A percentile compares a stretch with the other conserved stretches of the same genome.
These are phyloP conservation scores for Phtheirospermum japonicum DNA, from an alignment of 257 asterid genomes.

Conservation along the genomic window DNA sequence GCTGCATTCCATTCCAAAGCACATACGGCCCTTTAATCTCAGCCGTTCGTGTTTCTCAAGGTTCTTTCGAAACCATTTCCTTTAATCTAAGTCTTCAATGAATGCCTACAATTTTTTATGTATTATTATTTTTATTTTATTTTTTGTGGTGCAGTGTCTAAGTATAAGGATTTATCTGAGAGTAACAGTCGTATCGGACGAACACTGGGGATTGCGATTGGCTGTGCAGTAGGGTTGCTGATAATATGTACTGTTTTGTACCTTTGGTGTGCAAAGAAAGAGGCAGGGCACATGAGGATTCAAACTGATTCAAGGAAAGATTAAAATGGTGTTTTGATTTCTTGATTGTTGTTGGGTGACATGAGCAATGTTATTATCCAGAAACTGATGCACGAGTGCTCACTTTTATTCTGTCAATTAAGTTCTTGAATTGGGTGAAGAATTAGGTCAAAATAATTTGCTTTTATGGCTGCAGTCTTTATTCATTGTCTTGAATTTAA, in stretches of 20 bases:
- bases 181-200: background rate
- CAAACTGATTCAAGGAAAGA: background rate
- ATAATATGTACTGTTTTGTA: background rate
- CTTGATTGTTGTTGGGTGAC: background rate
- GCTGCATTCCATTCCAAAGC: slow-evolving; percentile 69
- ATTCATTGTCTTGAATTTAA: no score
- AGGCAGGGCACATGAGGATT: background rate
- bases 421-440: background rate
- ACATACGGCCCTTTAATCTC: slow-evolving; percentile 61
- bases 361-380: background rate
- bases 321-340: background rate
- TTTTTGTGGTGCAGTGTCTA: background rate
- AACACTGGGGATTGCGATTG: background rate
- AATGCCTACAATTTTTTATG: background rate
- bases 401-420: background rate
- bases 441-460: no score
- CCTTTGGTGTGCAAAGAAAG: background rate
- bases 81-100: background rate
- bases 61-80: slow-evolving; percentile 27
- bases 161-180: background rate
- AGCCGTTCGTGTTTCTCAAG: slow-evolving; percentile 51
- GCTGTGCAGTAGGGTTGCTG: background rate
- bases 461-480: no score
- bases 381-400: background rate
- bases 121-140: background rate